Conservation (phyloP, 2,329 filamentous ascomycete species). For the Epichloe elymi region DNA sequence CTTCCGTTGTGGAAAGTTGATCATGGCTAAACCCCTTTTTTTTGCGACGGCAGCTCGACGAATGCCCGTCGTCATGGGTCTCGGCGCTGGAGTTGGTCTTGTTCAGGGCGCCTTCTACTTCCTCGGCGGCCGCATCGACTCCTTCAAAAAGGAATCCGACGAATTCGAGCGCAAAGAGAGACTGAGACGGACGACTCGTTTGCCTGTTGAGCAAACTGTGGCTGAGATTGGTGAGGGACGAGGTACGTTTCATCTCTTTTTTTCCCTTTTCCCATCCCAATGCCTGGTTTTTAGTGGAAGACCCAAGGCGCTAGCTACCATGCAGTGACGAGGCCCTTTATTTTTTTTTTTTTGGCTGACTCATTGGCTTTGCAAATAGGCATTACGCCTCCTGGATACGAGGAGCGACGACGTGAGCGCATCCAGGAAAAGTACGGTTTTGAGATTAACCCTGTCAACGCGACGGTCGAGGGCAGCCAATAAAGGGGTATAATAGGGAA, state of each 20-base stretch:
- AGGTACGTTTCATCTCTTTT: slow-evolving; percentile 39
- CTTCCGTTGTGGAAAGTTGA: not conserved
- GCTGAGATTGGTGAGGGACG: slow-evolving; percentile 74
- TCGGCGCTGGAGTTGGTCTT: slow-evolving; percentile 43
- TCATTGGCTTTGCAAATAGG: slow-evolving; percentile 34
- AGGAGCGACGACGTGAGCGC: slow-evolving; percentile 67
- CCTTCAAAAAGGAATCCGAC: slow-evolving; percentile 42
- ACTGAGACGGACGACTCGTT: slow-evolving; percentile 58
- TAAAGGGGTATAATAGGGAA: slow-evolving; percentile 10
- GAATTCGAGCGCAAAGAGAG: slow-evolving; percentile 68
- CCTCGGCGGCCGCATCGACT: slow-evolving; percentile 47
- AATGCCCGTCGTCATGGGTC: slow-evolving; percentile 57
- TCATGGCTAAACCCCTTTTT: not conserved
- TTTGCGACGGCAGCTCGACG: slow-evolving; percentile 25
- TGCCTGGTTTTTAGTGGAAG: not conserved
- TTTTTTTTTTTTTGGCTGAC: not conserved
- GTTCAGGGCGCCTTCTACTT: slow-evolving; percentile 53
- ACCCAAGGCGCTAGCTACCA: not conserved
- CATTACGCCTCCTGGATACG: slow-evolving; percentile 69
- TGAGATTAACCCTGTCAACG: slow-evolving; percentile 58
- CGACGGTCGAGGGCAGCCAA: slow-evolving; percentile 32
- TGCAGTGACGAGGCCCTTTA: not conserved
- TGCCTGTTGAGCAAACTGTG: slow-evolving; percentile 67
- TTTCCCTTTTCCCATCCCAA: not conserved
- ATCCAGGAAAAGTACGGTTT: slow-evolving; percentile 81